Evolutionary conservation across 1,284 basidiomycete genomes (phyloP).

Genomic region (Marasmius oreades): DNA sequence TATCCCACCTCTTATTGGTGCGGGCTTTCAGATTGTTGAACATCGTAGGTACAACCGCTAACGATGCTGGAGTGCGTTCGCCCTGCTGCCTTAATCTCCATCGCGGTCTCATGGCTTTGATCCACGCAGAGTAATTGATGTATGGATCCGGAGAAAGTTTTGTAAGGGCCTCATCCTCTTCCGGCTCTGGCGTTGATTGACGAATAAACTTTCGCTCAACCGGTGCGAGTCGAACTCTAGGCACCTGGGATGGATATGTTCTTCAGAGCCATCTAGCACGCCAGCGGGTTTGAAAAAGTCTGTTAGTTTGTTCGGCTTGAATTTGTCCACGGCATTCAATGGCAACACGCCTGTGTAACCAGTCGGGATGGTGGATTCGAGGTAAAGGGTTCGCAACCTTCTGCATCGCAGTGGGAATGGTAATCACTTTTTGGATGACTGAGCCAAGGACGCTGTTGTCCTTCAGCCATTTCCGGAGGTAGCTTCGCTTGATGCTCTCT

Average conservation of each 20-base stretch:
- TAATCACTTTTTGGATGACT: constrained; percentile 99
- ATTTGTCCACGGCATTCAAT: constrained; percentile 92
- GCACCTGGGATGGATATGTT: constrained; percentile 19
- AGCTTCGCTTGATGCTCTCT: constrained; percentile 84
- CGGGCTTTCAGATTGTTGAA: constrained; percentile 72
- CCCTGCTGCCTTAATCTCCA: constrained; percentile 72
- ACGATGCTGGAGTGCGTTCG: constrained; percentile 24
- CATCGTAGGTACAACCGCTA: constrained; percentile 67
- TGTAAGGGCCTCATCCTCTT: constrained; percentile 27
- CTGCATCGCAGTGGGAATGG: constrained; percentile 98
- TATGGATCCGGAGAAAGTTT: constrained; percentile 55
- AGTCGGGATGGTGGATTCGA: constrained; percentile 95
- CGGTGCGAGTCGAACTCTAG: constrained; percentile 48
- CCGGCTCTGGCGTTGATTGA: constrained; percentile 37
- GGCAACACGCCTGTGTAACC: constrained; percentile 90
- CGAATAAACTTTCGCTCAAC: constrained; percentile 49
- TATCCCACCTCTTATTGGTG: constrained; percentile 82
- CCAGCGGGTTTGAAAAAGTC: constrained; percentile 80
- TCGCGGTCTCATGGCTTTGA: constrained; percentile 74
- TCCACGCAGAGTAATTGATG: constrained; percentile 75
- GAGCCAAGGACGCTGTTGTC: constrained; percentile 92
- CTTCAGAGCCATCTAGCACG: constrained; percentile 30
- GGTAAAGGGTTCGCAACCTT: constrained; percentile 97
- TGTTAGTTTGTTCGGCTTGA: constrained; percentile 96
- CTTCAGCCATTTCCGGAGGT: constrained; percentile 95